Percentiles rank a stretch among this genome's conserved stretches.
Evolutionary conservation across 768 basidiomycete genomes (phyloP).

Genomic region (Lentinula lateritia): DNA sequence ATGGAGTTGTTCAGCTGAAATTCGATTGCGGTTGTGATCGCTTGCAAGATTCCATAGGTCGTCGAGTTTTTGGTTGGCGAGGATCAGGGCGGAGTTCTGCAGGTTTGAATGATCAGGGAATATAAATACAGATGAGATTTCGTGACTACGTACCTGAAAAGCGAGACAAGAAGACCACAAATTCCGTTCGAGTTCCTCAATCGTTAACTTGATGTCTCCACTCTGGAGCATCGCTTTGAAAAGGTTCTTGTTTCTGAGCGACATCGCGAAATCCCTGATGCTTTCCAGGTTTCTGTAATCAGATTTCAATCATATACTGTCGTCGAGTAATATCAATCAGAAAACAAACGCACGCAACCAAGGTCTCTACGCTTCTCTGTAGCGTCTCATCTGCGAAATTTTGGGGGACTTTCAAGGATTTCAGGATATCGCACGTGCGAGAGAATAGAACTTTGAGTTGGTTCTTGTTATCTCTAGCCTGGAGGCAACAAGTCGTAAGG

Average conservation of each 20-base stretch:
- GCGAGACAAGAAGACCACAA: slow-evolving; percentile 1
- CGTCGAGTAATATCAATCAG: background rate
- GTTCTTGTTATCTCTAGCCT: slow-evolving; percentile 2
- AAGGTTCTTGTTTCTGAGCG: background rate
- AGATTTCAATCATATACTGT: background rate
- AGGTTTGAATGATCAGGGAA: no score
- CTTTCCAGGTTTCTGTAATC: background rate
- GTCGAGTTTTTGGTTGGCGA: background rate
- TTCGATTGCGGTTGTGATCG: background rate
- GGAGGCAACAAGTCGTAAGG: background rate
- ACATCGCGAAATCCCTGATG: slow-evolving; percentile 1
- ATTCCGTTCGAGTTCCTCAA: slow-evolving; percentile 1
- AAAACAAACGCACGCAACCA: background rate
- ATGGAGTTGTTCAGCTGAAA: background rate
- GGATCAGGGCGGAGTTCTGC: background rate
- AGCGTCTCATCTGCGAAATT: background rate
- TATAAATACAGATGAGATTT: no score
- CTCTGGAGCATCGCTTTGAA: background rate
- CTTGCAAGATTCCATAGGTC: background rate
- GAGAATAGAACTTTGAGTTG: background rate
- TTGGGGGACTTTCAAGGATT: background rate
- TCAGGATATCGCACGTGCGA: background rate
- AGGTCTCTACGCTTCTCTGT: background rate
- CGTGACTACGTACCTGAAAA: background rate
- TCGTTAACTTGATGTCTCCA: background rate